Base-by-base conservation (phyloP, 176 grass and related monocot species). In the Ampelocalamus luodianensis region DNA sequence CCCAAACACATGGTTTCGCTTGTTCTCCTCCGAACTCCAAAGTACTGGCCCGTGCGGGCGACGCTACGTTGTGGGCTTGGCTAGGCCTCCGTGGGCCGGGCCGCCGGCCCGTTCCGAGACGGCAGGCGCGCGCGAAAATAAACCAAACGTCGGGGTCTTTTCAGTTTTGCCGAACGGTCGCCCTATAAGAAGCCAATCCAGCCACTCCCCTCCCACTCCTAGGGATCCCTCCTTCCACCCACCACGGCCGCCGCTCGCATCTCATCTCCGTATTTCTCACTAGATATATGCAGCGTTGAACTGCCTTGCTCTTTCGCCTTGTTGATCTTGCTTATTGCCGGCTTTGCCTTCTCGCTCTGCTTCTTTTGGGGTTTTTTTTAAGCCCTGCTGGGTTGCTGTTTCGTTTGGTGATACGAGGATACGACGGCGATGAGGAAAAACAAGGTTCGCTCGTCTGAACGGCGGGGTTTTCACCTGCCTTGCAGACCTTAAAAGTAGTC, bases 371-470 rank as follows among this genome's bases (percentile, higher is more conserved):
- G 1, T 1, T 2, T 22, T 29, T 20, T 4, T 34, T 17, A 6
- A 9, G 5, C 9, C 8, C 54, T n/a, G 10, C 54, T 10, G 20
- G 6, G 2, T 22, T 56, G 54, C 20, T 22, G 54, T 22, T n/a
- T 56, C 54, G 18, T 56, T n/a, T n/a, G 54, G 7, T 56, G 54
- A 22, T 8, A 9, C 20, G 18, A 56, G 54, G 54, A 56, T n/a
- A 6, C 4, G 56, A 10, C 32, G 86, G 72, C 86, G 53, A 88
- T 83, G 89, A 83, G 17, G 89, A 90, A 59, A 79, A 87, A 83
- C 50, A 74, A 39, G 84, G 89, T 87, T 90, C 84, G 74, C 84
- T 90, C 74, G 89, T 83, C 89, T 83, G 53, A 83, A 68, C 10
- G 80, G 89, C 77, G 51, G 60, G 62, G 23, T 79, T 13, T n/a